Evolutionary conservation across 2,329 filamentous ascomycete species (phyloP), one percentile per base, ranked within the genome.

Genomic region (Thielaviopsis euricoi): DNA sequence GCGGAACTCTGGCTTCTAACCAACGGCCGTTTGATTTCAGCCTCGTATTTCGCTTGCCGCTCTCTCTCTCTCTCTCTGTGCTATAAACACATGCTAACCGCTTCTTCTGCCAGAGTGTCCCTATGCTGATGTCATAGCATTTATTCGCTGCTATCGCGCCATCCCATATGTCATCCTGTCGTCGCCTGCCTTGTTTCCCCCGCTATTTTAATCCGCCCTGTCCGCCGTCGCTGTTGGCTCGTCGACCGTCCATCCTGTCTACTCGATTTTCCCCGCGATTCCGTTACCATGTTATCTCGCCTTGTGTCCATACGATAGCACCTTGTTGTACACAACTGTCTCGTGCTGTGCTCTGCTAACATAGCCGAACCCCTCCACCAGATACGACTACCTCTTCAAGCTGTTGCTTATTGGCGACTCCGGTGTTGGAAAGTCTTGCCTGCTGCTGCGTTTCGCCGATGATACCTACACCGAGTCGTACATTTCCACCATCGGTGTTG

Each of bases 301-400:
- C 37, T 17, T 43, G 37, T 43, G 37, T n/a, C 37, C 37, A 15
- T 43, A 17, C 37, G 9, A 33, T 33, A 33, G 12, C 12, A 10
- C 29, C 12, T 33, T 33, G 7, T 10, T 33, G 7, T 33, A 33
- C 29, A 2, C 7, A 10, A 9, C 21, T 21, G 53, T 49, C 15
- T 33, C 21, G n/a, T 21, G 15, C 15, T 19, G 21, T 17, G 46
- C 29, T 26, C 59, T 58, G 58, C 51, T 61, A 53, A 55, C 59
- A 57, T 43, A 53, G 40, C 43, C 61, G 60, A 60, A 53, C 52
- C 29, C 37, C 56, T 58, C 55, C 56, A 54, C 66, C 70, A 97
- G 93, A 93, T 98, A 98, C 87, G 93, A 98, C 74, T 98, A 98
- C 75, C 89, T 98, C 70, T 98, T 98, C 85, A 98, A 98, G 85